Conservation (phyloP, 1,139 yeast species). For the Yamadazyma aaseri region DNA sequence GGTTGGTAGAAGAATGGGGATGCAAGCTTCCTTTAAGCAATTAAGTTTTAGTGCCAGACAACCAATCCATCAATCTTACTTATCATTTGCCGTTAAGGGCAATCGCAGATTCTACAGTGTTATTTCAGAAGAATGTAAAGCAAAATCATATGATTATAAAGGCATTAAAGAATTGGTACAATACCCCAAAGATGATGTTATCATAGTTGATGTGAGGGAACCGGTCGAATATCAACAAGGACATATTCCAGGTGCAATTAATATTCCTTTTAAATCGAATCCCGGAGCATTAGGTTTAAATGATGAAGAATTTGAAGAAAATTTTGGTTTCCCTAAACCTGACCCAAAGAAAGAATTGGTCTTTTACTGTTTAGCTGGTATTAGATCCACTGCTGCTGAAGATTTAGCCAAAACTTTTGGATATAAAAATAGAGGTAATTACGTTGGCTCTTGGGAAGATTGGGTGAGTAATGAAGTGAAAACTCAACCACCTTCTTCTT, state of each 20-base stretch:
- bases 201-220: constrained; percentile 88
- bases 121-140: constrained; percentile 37
- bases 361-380: constrained; percentile 92
- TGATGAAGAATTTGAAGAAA: constrained; percentile 74
- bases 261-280: constrained; percentile 84
- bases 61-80: no score
- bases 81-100: no score
- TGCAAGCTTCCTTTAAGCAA: no score
- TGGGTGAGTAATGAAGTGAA: constrained; percentile 60
- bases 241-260: constrained; percentile 78
- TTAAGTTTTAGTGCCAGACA: no score
- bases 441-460: constrained; percentile 82
- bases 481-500: constrained; percentile 1
- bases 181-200: constrained; percentile 41
- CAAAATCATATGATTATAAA: constrained; percentile 56
- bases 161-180: constrained; percentile 50
- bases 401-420: constrained; percentile 91
- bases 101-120: constrained; percentile 24
- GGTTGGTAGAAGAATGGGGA: not conserved
- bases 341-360: constrained; percentile 65
- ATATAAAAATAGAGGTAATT: constrained; percentile 72
- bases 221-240: constrained; percentile 76
- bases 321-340: constrained; percentile 87
- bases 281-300: constrained; percentile 91
- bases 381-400: constrained; percentile 88